phyloP scores from a whole-genome alignment of 2,329 filamentous ascomycete species.

The Raffaelea arxii region DNA sequence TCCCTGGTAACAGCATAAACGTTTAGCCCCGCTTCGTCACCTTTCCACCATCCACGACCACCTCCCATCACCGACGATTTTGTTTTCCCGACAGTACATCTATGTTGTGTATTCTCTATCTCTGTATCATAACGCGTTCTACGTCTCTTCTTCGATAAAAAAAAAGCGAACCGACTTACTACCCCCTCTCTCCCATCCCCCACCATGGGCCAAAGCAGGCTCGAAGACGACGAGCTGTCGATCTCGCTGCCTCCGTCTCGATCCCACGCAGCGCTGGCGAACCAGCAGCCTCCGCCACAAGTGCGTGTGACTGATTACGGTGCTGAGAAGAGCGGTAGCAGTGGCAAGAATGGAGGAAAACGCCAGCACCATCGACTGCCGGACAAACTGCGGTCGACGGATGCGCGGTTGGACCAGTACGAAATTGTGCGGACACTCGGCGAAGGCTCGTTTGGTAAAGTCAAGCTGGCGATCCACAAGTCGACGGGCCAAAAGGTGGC shows the following conservation, averaged over 20 bases:
- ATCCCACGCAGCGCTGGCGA: slow-evolving; percentile 8
- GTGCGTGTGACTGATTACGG: slow-evolving; percentile 24
- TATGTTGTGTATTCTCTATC: too few relatives aligned
- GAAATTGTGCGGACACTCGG: slow-evolving; percentile 82
- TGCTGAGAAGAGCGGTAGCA: slow-evolving; percentile 20
- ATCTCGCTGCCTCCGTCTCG: slow-evolving; percentile 62
- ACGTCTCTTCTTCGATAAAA: background rate
- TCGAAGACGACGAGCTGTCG: slow-evolving; percentile 76
- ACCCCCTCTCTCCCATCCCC: background rate
- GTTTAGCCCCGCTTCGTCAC: too few relatives aligned
- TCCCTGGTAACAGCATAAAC: too few relatives aligned
- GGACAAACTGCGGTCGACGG: slow-evolving; percentile 21
- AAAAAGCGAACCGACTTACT: background rate
- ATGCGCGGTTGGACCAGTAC: slow-evolving; percentile 59
- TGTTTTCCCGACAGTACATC: too few relatives aligned
- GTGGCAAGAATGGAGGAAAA: background rate
- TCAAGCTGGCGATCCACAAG: slow-evolving; percentile 90
- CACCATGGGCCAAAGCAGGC: slow-evolving; percentile 43
- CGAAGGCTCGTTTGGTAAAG: slow-evolving; percentile 96
- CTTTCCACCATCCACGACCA: too few relatives aligned
- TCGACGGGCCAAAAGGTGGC: slow-evolving; percentile 92
- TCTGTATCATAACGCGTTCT: too few relatives aligned
- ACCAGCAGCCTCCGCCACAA: slow-evolving; percentile 22
- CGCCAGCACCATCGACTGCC: slow-evolving; percentile 5
- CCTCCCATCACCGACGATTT: too few relatives aligned